Evolutionary conservation across 2,329 filamentous ascomycete species (phyloP).

Genomic region (Ilyonectria mors-panacis): DNA sequence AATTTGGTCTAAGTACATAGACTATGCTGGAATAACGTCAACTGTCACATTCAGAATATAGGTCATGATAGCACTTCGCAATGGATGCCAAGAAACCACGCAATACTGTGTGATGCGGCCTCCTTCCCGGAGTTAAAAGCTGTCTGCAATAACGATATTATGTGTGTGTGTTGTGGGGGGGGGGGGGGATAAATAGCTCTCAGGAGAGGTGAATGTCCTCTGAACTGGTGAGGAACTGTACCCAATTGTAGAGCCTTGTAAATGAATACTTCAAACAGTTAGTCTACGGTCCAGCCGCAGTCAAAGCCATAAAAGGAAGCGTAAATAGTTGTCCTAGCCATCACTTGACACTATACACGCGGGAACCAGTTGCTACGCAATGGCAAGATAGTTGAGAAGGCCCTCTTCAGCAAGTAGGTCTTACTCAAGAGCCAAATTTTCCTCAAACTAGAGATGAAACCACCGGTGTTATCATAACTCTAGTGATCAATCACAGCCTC

Average conservation of each 20-base stretch:
- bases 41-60: constrained; percentile 2
- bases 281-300: neutral
- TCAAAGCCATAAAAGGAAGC: neutral
- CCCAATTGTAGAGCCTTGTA: neutral
- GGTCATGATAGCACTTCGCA: neutral
- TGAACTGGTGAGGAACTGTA: neutral
- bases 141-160: neutral
- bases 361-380: neutral
- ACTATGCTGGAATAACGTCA: neutral
- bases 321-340: neutral
- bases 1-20: neutral
- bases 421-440: no score
- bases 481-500: constrained; percentile 1
- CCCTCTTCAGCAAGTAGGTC: neutral
- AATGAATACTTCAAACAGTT: neutral
- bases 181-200: no score
- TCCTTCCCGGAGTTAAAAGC: neutral
- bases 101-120: neutral
- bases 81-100: neutral
- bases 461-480: neutral
- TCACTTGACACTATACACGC: neutral
- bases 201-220: neutral
- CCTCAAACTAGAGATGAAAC: neutral
- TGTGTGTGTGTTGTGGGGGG: no score
- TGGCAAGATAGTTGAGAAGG: neutral